phyloP scores from a whole-genome alignment of 139 green algal species.

The Coelastrella sp. region DNA sequence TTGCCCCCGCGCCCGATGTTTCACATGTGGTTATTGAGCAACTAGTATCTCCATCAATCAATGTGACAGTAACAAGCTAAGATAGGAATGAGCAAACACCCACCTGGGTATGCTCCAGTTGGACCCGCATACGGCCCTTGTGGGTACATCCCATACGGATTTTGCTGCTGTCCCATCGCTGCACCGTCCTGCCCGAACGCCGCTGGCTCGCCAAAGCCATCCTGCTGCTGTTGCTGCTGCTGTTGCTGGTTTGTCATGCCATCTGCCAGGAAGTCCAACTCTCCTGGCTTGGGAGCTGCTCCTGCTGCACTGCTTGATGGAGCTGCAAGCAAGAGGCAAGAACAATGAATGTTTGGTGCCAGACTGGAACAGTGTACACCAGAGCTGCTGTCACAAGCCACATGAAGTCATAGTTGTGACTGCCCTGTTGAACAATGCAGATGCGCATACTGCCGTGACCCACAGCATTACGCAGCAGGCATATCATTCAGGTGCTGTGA shows the following conservation, averaged over 20 bases:
- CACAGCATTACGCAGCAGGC: too few relatives aligned
- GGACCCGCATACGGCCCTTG: constrained; percentile 1
- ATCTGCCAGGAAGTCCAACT: constrained; percentile 49
- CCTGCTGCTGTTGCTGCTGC: constrained; percentile 41
- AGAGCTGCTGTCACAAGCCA: too few relatives aligned
- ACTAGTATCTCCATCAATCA: too few relatives aligned
- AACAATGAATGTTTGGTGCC: not conserved
- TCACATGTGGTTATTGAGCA: too few relatives aligned
- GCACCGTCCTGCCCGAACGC: constrained; percentile 35
- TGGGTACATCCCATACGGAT: constrained; percentile 19
- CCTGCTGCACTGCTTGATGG: not conserved
- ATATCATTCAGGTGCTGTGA: too few relatives aligned
- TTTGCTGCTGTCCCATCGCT: not conserved
- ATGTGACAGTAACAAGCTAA: too few relatives aligned
- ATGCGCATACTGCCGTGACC: too few relatives aligned
- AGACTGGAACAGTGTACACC: too few relatives aligned
- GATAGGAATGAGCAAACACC: not conserved
- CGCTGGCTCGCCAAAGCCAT: constrained; percentile 39
- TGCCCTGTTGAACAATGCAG: too few relatives aligned
- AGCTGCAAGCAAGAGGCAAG: not conserved
- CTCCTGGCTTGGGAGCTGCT: constrained; percentile 8
- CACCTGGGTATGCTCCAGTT: constrained; percentile 21
- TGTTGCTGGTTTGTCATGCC: constrained; percentile 18
- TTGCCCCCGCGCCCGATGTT: too few relatives aligned
- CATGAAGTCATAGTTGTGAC: too few relatives aligned